A percentile compares a stretch with the other conserved stretches of the same genome.
These are phyloP conservation scores for Solanum sitiens DNA, from an alignment of 257 asterid species.

Conservation along the genomic window DNA sequence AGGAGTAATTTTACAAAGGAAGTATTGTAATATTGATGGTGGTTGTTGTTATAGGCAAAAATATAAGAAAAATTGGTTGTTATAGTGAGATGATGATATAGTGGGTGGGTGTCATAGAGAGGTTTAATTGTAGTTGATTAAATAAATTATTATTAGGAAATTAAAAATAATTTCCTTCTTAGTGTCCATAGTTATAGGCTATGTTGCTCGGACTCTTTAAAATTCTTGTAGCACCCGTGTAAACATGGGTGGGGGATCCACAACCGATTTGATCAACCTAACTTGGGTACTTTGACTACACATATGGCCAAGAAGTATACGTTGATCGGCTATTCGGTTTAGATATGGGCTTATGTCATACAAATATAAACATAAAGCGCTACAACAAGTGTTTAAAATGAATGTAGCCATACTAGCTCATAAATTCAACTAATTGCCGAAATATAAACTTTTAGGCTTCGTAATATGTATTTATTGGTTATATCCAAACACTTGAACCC, in stretches of 20 bases:
- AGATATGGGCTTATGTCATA: not conserved
- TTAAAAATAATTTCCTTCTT: not conserved
- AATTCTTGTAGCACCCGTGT: not conserved
- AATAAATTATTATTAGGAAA: not conserved
- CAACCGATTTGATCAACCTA: not conserved
- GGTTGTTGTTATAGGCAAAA: not conserved
- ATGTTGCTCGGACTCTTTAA: not conserved
- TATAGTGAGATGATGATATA: not conserved
- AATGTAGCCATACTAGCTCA: not conserved
- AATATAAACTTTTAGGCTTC: not conserved
- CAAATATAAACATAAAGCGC: not conserved
- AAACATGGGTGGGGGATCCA: not conserved
- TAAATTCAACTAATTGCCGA: not conserved
- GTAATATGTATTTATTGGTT: not conserved
- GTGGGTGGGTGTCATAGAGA: not conserved
- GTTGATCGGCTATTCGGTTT: not conserved
- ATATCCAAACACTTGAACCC: not conserved
- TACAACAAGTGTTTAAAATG: not conserved
- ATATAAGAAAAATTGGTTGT: not conserved
- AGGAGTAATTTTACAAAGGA: not conserved
- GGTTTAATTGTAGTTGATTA: not conserved
- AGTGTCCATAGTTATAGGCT: not conserved
- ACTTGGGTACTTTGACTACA: not conserved
- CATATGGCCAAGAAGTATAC: not conserved
- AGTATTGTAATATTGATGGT: not conserved